Evolutionary conservation across 331 rosid genomes (phyloP), one percentile per base, ranked within the genome.

Genomic region (Pyracantha coccinea): DNA sequence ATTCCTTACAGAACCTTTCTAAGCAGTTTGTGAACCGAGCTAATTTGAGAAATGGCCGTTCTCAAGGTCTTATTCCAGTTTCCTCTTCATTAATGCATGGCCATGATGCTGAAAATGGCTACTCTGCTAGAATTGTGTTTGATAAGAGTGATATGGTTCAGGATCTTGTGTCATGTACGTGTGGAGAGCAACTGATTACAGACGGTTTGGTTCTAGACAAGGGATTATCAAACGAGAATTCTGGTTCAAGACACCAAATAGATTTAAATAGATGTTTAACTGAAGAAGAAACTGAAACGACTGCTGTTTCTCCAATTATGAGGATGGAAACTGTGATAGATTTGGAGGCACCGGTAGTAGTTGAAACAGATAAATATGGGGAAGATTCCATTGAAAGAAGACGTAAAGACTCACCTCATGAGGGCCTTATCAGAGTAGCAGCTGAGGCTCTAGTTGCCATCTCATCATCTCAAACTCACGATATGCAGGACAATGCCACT

Each of bases 371-470:
- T n/a, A n/a, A n/a, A n/a, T n/a, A n/a, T n/a, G n/a, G n/a, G n/a
- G n/a, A n/a, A n/a, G n/a, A n/a, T n/a, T n/a, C n/a, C n/a, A n/a
- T n/a, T n/a, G n/a, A n/a, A n/a, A n/a, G n/a, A n/a, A n/a, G n/a
- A n/a, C n/a, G n/a, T 41, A 23, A n/a, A n/a, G n/a, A n/a, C n/a
- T n/a, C n/a, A n/a, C 77, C 23, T 66, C 19, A 45, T 21, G 66
- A 66, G 67, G 67, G 21, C n/a, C 72, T 75, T 44, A 58, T 41
- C 20, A 61, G 24, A 24, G 47, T 67, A 12, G 89, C 86, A 53
- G 86, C 85, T 6, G 83, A 85, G 75, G 85, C 89, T 66, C 64
- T 82, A 68, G 75, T 85, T 82, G 68, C 77, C 76, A 77, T 82
- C 23, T 77, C 86, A 11, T 61, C 60, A 11, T n/a, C n/a, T n/a